Conservation (phyloP, 805 yeast genomes). For the Wickerhamiella kurtzmanii region DNA sequence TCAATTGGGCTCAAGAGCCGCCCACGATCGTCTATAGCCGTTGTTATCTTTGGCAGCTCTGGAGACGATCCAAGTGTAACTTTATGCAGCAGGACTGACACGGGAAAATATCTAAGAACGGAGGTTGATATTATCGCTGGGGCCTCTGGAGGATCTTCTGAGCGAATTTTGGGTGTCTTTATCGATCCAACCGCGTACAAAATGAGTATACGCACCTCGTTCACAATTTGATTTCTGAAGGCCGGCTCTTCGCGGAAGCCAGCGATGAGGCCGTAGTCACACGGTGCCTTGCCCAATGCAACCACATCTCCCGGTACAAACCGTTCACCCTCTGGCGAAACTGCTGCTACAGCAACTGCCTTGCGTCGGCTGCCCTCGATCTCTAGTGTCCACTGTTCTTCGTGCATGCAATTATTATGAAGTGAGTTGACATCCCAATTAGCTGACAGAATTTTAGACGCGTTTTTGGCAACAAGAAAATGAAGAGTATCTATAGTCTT, state of each 20-base stretch:
- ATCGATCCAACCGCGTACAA: background rate
- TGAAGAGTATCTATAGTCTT: background rate
- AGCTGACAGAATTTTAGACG: background rate
- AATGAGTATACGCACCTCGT: background rate
- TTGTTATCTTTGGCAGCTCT: background rate
- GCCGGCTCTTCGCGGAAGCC: constrained; percentile 4
- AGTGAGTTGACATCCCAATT: background rate
- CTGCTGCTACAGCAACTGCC: constrained; percentile 2
- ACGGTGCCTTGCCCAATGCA: background rate
- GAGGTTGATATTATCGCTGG: background rate
- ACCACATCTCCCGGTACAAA: background rate
- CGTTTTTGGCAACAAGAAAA: background rate
- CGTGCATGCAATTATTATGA: background rate
- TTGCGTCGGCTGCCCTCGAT: constrained; percentile 12
- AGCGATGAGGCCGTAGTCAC: constrained; percentile 2
- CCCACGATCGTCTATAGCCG: background rate
- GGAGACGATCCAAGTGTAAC: background rate
- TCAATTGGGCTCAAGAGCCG: background rate
- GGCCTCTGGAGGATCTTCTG: background rate
- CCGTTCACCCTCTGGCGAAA: background rate
- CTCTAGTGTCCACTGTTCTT: constrained; percentile 10
- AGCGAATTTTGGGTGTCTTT: background rate
- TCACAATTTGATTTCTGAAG: background rate
- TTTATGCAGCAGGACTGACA: background rate
- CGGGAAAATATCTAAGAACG: background rate